A percentile compares a stretch with the other conserved stretches of the same genome.
Evolutionary conservation across 345 rosid genomes (phyloP).

Genomic region (Dovyalis caffra): DNA sequence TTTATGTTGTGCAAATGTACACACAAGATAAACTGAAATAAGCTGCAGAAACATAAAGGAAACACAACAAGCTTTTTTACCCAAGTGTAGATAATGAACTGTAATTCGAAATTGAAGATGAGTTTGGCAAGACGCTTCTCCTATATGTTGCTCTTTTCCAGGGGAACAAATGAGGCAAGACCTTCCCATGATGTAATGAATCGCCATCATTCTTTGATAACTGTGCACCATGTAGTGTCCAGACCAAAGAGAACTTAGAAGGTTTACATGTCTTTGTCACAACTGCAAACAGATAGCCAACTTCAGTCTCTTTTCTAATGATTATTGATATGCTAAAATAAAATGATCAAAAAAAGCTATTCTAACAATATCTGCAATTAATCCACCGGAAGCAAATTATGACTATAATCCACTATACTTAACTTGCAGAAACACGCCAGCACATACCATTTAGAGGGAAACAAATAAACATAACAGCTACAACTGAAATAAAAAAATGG

Average conservation of each 20-base stretch:
- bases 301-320: conserved; percentile 8
- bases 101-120: conserved; percentile 35
- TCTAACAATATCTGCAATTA: conserved; percentile 10
- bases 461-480: background rate
- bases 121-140: conserved; percentile 49
- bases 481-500: background rate
- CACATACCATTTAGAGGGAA: background rate
- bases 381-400: background rate
- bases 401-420: background rate
- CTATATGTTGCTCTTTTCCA: conserved; percentile 80
- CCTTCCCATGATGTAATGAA: conserved; percentile 43
- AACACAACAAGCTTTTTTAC: conserved; percentile 33
- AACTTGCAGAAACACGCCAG: background rate
- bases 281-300: conserved; percentile 41
- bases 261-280: conserved; percentile 43
- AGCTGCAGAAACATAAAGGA: conserved; percentile 28
- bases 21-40: conserved; percentile 13
- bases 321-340: background rate
- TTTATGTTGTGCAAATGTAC: conserved; percentile 19
- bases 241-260: conserved; percentile 66
- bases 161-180: conserved; percentile 73
- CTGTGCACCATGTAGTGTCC: conserved; percentile 58
- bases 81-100: conserved; percentile 58
- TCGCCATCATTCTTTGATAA: conserved; percentile 32
- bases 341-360: background rate